These are phyloP conservation scores for Aspergillus texensis DNA, from an alignment of 2,329 filamentous ascomycete genomes.

Conservation along the genomic window DNA sequence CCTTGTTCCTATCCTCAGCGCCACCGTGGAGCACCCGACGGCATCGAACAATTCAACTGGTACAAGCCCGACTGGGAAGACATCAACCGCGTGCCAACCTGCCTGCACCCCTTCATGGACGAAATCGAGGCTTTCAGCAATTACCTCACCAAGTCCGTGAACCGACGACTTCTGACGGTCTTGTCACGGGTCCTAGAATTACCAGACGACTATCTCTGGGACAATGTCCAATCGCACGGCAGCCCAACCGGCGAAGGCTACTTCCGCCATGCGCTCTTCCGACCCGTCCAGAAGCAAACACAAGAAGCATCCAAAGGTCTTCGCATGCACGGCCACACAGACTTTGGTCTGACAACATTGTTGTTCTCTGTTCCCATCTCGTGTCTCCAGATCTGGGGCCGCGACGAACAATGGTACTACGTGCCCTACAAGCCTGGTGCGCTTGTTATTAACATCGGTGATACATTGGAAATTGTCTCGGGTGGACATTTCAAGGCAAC, in stretches of 20 bases:
- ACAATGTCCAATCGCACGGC: conserved; percentile 48
- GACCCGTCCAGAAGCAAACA: conserved; percentile 39
- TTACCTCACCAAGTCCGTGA: conserved; percentile 54
- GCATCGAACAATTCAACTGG: conserved; percentile 60
- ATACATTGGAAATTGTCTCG: conserved; percentile 49
- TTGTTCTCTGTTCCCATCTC: conserved; percentile 53
- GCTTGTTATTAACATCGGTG: conserved; percentile 55
- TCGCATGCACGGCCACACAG: conserved; percentile 53
- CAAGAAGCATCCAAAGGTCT: conserved; percentile 39
- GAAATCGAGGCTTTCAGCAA: conserved; percentile 52
- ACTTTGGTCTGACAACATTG: conserved; percentile 51
- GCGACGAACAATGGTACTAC: conserved; percentile 51
- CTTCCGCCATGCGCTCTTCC: conserved; percentile 50
- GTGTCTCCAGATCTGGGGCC: conserved; percentile 51
- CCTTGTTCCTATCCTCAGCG: conserved; percentile 33
- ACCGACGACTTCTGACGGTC: conserved; percentile 45
- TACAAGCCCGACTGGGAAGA: conserved; percentile 52
- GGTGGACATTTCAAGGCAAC: conserved; percentile 53
- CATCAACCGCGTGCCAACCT: conserved; percentile 45
- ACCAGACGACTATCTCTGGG: conserved; percentile 49
- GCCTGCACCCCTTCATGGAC: conserved; percentile 54
- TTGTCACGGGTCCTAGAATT: conserved; percentile 50
- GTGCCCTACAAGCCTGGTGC: conserved; percentile 48
- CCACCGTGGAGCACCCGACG: conserved; percentile 47
- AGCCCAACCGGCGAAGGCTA: conserved; percentile 49